phyloP scores from a whole-genome alignment of 768 basidiomycete genomes.

The Suillus placidus region DNA sequence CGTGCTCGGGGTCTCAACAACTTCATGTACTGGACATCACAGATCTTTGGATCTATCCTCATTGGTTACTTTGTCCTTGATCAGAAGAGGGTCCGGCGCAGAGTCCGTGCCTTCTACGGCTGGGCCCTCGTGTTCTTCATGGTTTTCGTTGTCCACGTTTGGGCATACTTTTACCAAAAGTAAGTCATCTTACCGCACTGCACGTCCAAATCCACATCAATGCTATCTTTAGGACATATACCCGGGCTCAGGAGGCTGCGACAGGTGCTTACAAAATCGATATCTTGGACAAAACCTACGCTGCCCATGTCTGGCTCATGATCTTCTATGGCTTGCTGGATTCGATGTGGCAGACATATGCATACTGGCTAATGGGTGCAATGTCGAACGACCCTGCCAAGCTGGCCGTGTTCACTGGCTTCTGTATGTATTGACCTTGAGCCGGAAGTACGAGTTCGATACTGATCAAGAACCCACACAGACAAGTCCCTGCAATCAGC shows the following conservation, averaged over 20 bases:
- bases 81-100: conserved; percentile 53
- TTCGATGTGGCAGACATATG: conserved; percentile 83
- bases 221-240: conserved; percentile 50
- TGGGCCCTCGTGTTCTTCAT: conserved; percentile 67
- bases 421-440: conserved; percentile 56
- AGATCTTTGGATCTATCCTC: conserved; percentile 73
- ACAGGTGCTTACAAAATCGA: conserved; percentile 50
- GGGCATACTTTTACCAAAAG: conserved; percentile 82
- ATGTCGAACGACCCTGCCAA: conserved; percentile 84
- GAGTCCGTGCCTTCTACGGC: conserved; percentile 69
- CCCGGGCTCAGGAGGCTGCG: conserved; percentile 47
- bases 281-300: conserved; percentile 57
- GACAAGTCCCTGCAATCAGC: conserved; percentile 79
- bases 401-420: conserved; percentile 79
- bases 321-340: conserved; percentile 79
- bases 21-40: conserved; percentile 76
- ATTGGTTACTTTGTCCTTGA: conserved; percentile 73
- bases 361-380: conserved; percentile 85
- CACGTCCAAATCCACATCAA: neutral
- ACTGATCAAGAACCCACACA: conserved; percentile 20
- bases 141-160: conserved; percentile 72
- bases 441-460: neutral
- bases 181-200: conserved; percentile 30
- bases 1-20: conserved; percentile 80
- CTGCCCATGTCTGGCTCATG: conserved; percentile 62